These are phyloP conservation scores for Diospyros kaki DNA, from an alignment of 148 eudicot genomes.

Conservation along the genomic window DNA sequence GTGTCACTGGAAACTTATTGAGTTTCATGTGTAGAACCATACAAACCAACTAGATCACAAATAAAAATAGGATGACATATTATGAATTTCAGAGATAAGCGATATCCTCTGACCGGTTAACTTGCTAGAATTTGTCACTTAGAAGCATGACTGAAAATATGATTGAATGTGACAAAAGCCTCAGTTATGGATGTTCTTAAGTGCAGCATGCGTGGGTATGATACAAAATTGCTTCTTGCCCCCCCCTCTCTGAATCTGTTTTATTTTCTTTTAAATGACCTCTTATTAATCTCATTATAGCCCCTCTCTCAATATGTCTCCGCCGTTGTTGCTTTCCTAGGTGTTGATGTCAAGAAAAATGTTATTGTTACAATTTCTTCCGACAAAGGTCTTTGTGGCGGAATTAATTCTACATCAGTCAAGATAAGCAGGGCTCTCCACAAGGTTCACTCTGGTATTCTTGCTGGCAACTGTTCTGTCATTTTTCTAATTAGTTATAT, in stretches of 20 bases:
- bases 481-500: neutral
- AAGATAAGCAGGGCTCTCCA: constrained; percentile 79
- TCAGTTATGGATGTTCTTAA: neutral
- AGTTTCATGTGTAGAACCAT: no score
- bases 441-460: constrained; percentile 72
- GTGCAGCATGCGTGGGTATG: neutral
- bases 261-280: neutral
- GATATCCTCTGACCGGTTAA: no score
- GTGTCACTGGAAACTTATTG: no score
- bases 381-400: constrained; percentile 99
- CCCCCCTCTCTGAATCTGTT: neutral
- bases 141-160: no score
- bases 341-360: constrained; percentile 91
- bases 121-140: no score
- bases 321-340: constrained; percentile 29
- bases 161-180: neutral
- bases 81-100: no score
- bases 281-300: neutral
- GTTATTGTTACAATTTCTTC: constrained; percentile 75
- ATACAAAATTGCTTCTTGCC: neutral
- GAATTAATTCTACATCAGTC: constrained; percentile 90
- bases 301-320: neutral
- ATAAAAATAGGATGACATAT: no score
- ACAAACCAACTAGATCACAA: no score
- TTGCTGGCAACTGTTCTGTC: constrained; percentile 6